phyloP scores from a whole-genome alignment of 2,329 filamentous ascomycete species.

The Grosmannia huntii region DNA sequence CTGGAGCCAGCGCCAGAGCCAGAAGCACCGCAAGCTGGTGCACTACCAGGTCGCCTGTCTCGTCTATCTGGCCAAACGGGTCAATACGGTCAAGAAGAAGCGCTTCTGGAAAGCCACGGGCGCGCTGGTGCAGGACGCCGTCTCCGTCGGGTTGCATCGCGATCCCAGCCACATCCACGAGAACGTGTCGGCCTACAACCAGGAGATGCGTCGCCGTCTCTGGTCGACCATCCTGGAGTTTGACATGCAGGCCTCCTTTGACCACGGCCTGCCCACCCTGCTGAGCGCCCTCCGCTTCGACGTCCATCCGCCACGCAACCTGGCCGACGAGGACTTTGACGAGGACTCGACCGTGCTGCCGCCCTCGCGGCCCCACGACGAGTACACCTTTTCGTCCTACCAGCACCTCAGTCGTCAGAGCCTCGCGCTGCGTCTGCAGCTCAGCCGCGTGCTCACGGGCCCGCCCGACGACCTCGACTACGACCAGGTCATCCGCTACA shows the following conservation, averaged over 20 bases:
- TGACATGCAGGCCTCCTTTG: conserved; percentile 48
- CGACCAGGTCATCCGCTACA: conserved; percentile 48
- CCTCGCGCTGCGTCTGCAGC: conserved; percentile 40
- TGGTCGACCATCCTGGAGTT: conserved; percentile 51
- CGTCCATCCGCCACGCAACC: conserved; percentile 40
- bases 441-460: conserved; percentile 43
- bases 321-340: conserved; percentile 41
- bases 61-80: conserved; percentile 46
- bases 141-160: conserved; percentile 45
- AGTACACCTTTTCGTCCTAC: conserved; percentile 48
- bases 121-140: conserved; percentile 42
- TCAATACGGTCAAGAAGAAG: conserved; percentile 52
- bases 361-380: conserved; percentile 33
- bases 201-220: conserved; percentile 48
- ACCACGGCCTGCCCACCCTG: conserved; percentile 46
- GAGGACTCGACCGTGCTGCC: conserved; percentile 34
- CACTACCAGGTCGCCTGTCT: conserved; percentile 49
- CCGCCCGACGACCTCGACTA: conserved; percentile 43
- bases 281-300: conserved; percentile 44
- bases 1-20: conserved; percentile 43
- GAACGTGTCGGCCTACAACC: conserved; percentile 44
- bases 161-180: conserved; percentile 43
- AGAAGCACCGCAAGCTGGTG: conserved; percentile 47
- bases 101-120: conserved; percentile 47
- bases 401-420: conserved; percentile 45